Percentiles rank a stretch among this genome's conserved stretches.
Evolutionary conservation across 1,139 yeast genomes (phyloP).

Genomic region (Debaryomyces robertsiae): DNA sequence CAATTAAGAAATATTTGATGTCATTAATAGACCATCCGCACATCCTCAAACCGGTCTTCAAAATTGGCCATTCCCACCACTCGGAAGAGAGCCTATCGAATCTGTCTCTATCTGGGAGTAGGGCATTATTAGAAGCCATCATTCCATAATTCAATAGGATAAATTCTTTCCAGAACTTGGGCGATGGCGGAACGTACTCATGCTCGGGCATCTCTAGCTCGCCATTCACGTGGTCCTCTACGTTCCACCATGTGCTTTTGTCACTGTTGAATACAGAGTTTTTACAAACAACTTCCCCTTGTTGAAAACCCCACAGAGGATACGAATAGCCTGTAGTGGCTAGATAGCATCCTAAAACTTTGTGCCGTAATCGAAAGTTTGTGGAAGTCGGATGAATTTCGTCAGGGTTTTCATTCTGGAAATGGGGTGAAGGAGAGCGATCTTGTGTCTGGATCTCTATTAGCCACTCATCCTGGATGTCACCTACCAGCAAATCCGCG

Average conservation of each 20-base stretch:
- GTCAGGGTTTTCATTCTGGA: slow-evolving; percentile 42
- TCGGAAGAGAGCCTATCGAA: slow-evolving; percentile 63
- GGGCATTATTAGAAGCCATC: slow-evolving; percentile 78
- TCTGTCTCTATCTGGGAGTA: slow-evolving; percentile 73
- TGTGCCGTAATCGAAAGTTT: slow-evolving; percentile 64
- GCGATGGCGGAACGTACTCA: slow-evolving; percentile 61
- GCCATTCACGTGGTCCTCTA: slow-evolving; percentile 65
- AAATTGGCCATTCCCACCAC: slow-evolving; percentile 85
- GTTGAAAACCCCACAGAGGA: slow-evolving; percentile 82
- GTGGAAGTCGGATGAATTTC: slow-evolving; percentile 70
- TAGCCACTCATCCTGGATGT: slow-evolving; percentile 71
- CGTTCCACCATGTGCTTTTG: slow-evolving; percentile 79
- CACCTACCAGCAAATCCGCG: slow-evolving; percentile 58
- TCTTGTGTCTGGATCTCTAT: slow-evolving; percentile 64
- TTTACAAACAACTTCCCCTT: slow-evolving; percentile 78
- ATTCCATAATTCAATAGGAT: slow-evolving; percentile 70
- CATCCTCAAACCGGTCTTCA: slow-evolving; percentile 67
- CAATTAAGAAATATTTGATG: slow-evolving; percentile 61
- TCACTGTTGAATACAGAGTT: slow-evolving; percentile 51
- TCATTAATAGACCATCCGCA: slow-evolving; percentile 59
- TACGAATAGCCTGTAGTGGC: slow-evolving; percentile 72
- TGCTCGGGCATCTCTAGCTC: slow-evolving; percentile 38
- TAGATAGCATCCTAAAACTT: slow-evolving; percentile 67
- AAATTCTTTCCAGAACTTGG: slow-evolving; percentile 72
- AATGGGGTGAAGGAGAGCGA: slow-evolving; percentile 50